A percentile compares a stretch with the other conserved stretches of the same genome.
phyloP scores from a whole-genome alignment of 225 moss, liverwort and hornwort species.

The Rhytidiadelphus loreus region DNA sequence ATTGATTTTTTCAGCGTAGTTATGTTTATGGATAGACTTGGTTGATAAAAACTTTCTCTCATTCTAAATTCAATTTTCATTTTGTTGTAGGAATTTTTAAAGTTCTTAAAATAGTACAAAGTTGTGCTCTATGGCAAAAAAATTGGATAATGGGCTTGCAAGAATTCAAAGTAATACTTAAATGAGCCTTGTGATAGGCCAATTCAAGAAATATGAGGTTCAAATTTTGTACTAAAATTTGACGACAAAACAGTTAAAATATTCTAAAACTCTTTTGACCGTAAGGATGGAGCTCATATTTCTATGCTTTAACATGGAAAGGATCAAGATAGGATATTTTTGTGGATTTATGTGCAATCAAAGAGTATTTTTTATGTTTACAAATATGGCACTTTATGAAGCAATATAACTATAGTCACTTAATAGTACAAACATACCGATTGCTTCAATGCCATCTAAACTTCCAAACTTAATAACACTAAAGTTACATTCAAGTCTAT shows the following conservation, averaged over 20 bases:
- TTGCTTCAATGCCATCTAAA: neutral
- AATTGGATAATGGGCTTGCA: neutral
- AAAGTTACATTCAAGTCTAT: neutral
- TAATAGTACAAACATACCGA: rapidly evolving
- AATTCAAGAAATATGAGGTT: neutral
- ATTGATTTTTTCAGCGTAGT: too few species aligned
- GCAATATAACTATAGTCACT: neutral
- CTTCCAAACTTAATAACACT: neutral
- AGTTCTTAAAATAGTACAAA: neutral
- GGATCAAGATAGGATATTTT: neutral
- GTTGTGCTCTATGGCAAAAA: neutral
- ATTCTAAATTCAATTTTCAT: neutral
- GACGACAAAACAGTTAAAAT: neutral
- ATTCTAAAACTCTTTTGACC: neutral
- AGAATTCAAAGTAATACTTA: neutral
- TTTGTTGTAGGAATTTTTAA: neutral
- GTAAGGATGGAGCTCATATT: neutral
- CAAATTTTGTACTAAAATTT: neutral
- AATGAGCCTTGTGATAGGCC: neutral
- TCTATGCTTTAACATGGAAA: neutral
- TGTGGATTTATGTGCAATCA: neutral
- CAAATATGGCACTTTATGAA: neutral
- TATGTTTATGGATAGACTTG: neutral
- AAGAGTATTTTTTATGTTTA: neutral
- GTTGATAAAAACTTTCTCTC: too few species aligned